These are phyloP conservation scores for Dendrobium officinale DNA, from an alignment of 106 monocot species.

Conservation along the genomic window DNA sequence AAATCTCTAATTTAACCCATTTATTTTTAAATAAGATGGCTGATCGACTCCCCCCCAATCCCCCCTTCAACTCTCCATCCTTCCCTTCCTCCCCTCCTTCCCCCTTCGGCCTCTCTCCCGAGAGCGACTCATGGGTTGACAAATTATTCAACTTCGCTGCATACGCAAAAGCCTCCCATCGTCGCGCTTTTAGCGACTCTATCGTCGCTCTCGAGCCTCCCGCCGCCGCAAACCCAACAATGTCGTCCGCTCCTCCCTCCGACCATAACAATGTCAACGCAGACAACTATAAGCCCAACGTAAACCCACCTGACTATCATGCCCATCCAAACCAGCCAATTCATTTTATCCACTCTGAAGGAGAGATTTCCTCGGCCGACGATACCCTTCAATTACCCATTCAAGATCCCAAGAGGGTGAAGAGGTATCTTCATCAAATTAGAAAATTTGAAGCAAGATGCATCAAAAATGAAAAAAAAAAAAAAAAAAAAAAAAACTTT, in stretches of 20 bases:
- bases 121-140: slow-evolving; percentile 46
- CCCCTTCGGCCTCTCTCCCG: background rate
- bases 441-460: no score
- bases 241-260: slow-evolving; percentile 27
- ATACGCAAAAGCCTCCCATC: slow-evolving; percentile 40
- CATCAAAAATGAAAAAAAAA: no score
- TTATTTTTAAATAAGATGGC: slow-evolving; percentile 21
- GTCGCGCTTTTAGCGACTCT: slow-evolving; percentile 71
- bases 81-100: slow-evolving; percentile 3
- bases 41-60: slow-evolving; percentile 65
- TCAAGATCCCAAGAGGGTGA: slow-evolving; percentile 18
- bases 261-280: slow-evolving; percentile 39
- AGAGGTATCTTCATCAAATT: background rate
- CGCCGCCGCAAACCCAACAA: background rate
- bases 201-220: slow-evolving; percentile 11
- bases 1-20: background rate
- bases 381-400: background rate
- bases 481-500: no score
- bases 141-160: slow-evolving; percentile 79
- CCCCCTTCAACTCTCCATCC: slow-evolving; percentile 41
- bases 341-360: slow-evolving; percentile 30
- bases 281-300: slow-evolving; percentile 16
- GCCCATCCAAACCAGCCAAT: background rate
- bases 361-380: slow-evolving; percentile 17
- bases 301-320: background rate